Base-by-base conservation (phyloP, 2,329 filamentous ascomycete species). In the Colletotrichum salicis region DNA sequence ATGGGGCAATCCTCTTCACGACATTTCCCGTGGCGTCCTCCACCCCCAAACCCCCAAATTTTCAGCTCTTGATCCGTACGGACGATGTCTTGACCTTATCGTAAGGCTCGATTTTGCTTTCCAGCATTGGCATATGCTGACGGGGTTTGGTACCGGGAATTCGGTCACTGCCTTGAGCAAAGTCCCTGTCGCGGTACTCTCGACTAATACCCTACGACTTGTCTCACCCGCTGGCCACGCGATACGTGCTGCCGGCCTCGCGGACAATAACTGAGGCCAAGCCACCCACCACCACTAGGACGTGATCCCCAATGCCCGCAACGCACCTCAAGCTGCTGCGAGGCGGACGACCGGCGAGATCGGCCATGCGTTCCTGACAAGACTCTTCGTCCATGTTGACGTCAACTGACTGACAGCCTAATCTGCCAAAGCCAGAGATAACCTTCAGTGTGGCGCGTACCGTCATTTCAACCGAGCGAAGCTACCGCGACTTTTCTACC, bases 1-100 rank as follows among this genome's bases (percentile, higher is more conserved):
- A 67, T 68, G 35, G 63, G 64, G 68, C 27, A 68, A 71, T 68
- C 68, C 52, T 71, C 64, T 71, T 71, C 64, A 59, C 48, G 29
- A 66, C 67, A 65, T 45, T 54, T 62, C 57, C 63, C 63, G 55
- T 41, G 6, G 37, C 15, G 37, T 48, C 63, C 15, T 54, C 56
- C 54, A 59, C 64, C 54, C 63, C 37, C 57, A 37, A 55, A 22
- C 31, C 52, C 52, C 57, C 27, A 35, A 41, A 35, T 31, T 56
- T 55, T 51, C 57, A 41, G 3, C 69, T 54, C 37, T 7, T 55
- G 56, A 35, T 37, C 37, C 15, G 37, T 13, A 15, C 15, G 19
- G 13, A 22, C 33, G 6, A 19, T 59, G 59, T 64, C 59, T 71
- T 48, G 65, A 71, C 59, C 69, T 64, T 69, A 56, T 71, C 59